These are phyloP conservation scores for Alternaria brassicae DNA, from an alignment of 2,329 filamentous ascomycete genomes.

Conservation along the genomic window DNA sequence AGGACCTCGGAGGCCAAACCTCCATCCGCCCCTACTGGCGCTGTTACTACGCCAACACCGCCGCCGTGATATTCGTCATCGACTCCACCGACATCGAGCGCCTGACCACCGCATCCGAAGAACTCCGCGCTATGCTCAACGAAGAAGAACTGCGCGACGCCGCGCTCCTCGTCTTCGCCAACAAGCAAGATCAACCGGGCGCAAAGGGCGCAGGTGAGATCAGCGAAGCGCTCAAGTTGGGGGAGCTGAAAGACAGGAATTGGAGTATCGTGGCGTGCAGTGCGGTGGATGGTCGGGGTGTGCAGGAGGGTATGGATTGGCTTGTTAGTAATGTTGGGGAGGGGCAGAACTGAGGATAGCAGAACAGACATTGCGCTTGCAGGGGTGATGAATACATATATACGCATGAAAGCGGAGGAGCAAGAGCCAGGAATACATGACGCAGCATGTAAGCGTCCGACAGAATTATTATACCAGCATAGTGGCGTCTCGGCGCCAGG, in stretches of 20 bases:
- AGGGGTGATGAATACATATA: background rate
- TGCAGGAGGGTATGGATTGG: slow-evolving; percentile 99
- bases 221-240: slow-evolving; percentile 87
- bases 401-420: slow-evolving; percentile 9
- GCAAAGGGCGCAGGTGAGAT: slow-evolving; percentile 97
- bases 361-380: background rate
- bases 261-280: slow-evolving; percentile 99
- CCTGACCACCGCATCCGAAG: slow-evolving; percentile 88
- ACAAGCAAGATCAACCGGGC: slow-evolving; percentile 98
- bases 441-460: slow-evolving; percentile 12
- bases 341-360: slow-evolving; percentile 3
- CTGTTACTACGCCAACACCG: slow-evolving; percentile 99
- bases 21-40: slow-evolving; percentile 98
- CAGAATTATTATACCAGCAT: slow-evolving; percentile 29
- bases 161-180: slow-evolving; percentile 91
- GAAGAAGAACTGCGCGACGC: slow-evolving; percentile 97
- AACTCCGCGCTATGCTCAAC: slow-evolving; percentile 92
- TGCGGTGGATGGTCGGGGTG: slow-evolving; percentile 91
- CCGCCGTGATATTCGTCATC: slow-evolving; percentile 97
- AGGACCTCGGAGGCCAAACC: slow-evolving; percentile 97
- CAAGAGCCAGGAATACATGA: slow-evolving; percentile 4
- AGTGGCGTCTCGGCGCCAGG: slow-evolving; percentile 27
- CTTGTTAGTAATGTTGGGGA: slow-evolving; percentile 70
- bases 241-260: slow-evolving; percentile 92
- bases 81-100: slow-evolving; percentile 98